A percentile compares a stretch with the other conserved stretches of the same genome.
Conservation (phyloP, 1,284 basidiomycete genomes). For the Cystobasidium pallidum region DNA sequence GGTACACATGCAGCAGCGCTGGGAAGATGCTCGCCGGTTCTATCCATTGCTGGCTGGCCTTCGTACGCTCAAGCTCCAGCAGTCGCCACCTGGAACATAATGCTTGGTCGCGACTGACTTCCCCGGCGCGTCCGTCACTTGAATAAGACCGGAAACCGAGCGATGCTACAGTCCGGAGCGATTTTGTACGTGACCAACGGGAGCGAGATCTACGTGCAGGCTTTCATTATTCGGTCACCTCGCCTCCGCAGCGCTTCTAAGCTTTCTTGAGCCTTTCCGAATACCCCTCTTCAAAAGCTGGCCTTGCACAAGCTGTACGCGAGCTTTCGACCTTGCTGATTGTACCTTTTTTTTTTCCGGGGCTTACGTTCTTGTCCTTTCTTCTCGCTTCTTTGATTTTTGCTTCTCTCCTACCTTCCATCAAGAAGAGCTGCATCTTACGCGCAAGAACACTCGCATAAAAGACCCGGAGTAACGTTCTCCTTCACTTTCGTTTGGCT, state of each 20-base stretch:
- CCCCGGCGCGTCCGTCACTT: neutral
- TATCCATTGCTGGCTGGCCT: no score
- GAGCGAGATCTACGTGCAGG: neutral
- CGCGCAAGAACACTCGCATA: neutral
- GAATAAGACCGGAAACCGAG: neutral
- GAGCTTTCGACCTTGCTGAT: neutral
- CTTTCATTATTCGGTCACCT: slow-evolving; percentile 4
- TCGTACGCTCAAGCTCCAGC: no score
- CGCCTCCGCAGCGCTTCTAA: slow-evolving; percentile 11
- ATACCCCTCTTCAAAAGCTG: neutral
- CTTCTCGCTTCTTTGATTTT: neutral
- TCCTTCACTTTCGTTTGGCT: slow-evolving; percentile 28
- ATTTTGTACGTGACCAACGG: neutral
- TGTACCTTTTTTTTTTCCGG: slow-evolving; percentile 18
- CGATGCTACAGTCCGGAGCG: neutral
- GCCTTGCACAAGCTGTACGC: neutral
- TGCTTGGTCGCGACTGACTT: neutral
- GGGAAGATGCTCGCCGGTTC: no score
- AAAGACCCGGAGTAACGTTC: slow-evolving; percentile 10
- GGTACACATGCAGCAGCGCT: no score
- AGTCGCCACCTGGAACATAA: neutral
- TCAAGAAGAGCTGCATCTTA: neutral
- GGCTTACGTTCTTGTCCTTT: neutral
- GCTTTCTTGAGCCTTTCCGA: neutral
- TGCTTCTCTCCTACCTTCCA: slow-evolving; percentile 1